A percentile compares a stretch with the other conserved stretches of the same genome.
phyloP scores from a whole-genome alignment of 306 rosid genomes.

The Leucaena leucocephala region DNA sequence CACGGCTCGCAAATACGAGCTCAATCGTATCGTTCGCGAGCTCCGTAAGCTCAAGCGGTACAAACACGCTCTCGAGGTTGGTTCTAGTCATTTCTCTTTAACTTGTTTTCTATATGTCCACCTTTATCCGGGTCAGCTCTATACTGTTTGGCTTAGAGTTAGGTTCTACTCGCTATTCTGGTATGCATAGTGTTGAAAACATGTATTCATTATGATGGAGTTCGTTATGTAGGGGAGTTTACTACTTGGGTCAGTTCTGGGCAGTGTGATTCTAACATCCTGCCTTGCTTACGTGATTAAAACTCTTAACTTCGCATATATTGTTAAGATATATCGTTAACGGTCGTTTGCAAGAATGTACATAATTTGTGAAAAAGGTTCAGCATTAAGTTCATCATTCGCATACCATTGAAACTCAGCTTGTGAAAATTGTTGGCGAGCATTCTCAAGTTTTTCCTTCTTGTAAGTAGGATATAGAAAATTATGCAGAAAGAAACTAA shows the following conservation, averaged over 20 bases:
- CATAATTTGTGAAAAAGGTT: background rate
- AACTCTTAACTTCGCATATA: background rate
- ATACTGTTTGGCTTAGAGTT: background rate
- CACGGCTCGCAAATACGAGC: slow-evolving; percentile 70
- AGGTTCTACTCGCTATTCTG: background rate
- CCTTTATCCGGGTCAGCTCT: background rate
- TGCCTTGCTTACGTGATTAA: background rate
- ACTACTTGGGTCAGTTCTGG: background rate
- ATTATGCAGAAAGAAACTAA: slow-evolving; percentile 7
- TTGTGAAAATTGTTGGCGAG: slow-evolving; percentile 19
- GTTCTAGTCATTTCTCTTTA: background rate
- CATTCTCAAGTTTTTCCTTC: background rate
- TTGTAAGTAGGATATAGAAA: slow-evolving; percentile 8
- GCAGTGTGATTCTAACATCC: background rate
- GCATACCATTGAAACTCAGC: background rate
- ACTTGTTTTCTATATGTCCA: background rate
- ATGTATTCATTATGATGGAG: background rate
- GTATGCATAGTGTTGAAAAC: background rate
- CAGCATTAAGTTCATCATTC: background rate
- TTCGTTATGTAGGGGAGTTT: background rate
- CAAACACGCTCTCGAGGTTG: slow-evolving; percentile 95
- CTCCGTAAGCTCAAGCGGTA: slow-evolving; percentile 80
- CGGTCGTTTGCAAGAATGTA: background rate
- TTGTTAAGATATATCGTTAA: background rate
- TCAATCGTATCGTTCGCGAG: slow-evolving; percentile 87